phyloP scores from a whole-genome alignment of 2,329 filamentous ascomycete genomes.

The Ophiostoma australiae region DNA sequence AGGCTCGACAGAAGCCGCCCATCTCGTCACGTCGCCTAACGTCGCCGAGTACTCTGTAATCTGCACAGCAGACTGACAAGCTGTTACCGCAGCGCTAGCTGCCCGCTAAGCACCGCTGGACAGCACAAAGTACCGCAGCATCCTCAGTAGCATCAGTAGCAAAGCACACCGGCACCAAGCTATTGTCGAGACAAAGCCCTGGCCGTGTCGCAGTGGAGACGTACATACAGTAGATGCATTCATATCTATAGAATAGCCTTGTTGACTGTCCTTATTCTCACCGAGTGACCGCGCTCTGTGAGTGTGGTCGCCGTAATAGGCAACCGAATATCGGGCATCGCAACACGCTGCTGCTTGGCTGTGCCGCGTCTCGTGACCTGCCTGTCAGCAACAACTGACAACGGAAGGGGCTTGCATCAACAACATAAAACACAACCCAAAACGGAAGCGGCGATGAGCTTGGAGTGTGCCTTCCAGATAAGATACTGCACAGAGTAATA shows the following conservation, averaged over 20 bases:
- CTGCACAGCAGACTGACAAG: not conserved
- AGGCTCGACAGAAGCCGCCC: not conserved
- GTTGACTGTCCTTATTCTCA: not conserved
- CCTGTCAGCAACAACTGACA: not conserved
- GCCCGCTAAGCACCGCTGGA: not conserved
- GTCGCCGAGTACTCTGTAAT: not conserved
- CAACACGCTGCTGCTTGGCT: not conserved
- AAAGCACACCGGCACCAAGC: not conserved
- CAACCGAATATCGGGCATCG: not conserved
- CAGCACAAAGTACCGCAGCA: not conserved
- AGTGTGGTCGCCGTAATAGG: not conserved
- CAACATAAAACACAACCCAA: not conserved
- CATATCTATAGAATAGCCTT: too few species aligned
- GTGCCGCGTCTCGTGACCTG: not conserved
- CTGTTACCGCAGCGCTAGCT: not conserved
- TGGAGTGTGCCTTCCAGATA: not conserved
- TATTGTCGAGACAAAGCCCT: not conserved
- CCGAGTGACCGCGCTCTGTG: not conserved
- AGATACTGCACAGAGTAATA: not conserved
- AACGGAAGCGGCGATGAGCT: not conserved
- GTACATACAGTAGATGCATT: not conserved
- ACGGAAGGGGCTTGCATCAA: not conserved
- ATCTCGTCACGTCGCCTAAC: constrained; percentile 1
- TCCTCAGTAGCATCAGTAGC: too few species aligned
- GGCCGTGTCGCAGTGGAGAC: not conserved